Evolutionary conservation across 202 grass and related monocot genomes (phyloP).

Genomic region (Hordeum pubiflorum): DNA sequence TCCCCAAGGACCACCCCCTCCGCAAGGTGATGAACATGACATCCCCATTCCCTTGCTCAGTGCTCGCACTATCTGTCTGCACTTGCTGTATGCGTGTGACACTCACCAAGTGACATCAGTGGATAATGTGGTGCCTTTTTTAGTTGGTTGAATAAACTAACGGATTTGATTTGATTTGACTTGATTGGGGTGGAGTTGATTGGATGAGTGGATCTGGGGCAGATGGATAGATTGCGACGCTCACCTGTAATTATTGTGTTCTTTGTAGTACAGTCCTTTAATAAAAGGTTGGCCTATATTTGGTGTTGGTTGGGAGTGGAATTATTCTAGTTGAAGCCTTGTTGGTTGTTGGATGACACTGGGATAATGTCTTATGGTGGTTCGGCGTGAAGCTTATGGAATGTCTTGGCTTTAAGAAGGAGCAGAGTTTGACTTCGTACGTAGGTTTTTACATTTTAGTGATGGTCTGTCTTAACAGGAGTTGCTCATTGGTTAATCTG

Average conservation of each 20-base stretch:
- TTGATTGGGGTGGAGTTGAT: neutral
- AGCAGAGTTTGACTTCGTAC: neutral
- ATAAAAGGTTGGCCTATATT: constrained; percentile 9
- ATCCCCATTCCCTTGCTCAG: neutral
- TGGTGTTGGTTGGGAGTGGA: constrained; percentile 15
- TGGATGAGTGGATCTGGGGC: neutral
- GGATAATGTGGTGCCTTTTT: neutral
- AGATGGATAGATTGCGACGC: constrained; percentile 11
- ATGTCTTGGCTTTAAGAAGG: neutral
- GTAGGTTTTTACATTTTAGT: neutral
- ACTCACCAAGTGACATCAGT: neutral
- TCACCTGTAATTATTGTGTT: neutral
- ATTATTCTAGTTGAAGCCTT: constrained; percentile 21
- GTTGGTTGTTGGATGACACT: constrained; percentile 24
- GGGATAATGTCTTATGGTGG: neutral
- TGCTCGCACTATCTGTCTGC: neutral
- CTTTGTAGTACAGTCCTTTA: neutral
- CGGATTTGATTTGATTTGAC: neutral
- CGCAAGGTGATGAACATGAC: constrained; percentile 44
- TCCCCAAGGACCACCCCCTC: constrained; percentile 79
- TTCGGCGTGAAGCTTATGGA: neutral
- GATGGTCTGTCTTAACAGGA: neutral
- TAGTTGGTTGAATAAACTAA: neutral
- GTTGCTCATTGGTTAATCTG: neutral
- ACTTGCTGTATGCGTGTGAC: neutral